Conservation (phyloP, 768 basidiomycete species). For the Phaeolepiota aurea region DNA sequence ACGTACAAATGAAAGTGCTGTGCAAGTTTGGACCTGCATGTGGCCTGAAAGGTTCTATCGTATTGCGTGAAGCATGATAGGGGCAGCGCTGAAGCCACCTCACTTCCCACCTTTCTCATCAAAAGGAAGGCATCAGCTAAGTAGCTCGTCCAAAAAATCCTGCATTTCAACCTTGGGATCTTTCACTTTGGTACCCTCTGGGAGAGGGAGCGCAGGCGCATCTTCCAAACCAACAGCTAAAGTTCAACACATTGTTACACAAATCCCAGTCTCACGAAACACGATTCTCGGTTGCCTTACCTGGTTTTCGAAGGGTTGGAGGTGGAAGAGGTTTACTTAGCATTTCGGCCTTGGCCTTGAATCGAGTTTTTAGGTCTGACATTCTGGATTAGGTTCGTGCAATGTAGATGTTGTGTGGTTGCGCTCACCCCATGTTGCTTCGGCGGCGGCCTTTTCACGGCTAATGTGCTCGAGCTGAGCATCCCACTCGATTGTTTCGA, state of each 20-base stretch:
- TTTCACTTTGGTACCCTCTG: conserved; percentile 19
- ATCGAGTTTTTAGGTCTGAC: conserved; percentile 51
- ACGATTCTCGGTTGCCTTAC: conserved; percentile 21
- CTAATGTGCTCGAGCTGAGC: conserved; percentile 53
- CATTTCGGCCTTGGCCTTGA: conserved; percentile 46
- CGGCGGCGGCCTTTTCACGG: conserved; percentile 64
- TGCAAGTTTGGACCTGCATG: no score
- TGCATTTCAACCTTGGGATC: conserved; percentile 55
- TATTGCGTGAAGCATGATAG: no score
- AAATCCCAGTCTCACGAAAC: no score
- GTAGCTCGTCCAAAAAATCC: conserved; percentile 62
- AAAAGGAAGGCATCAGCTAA: neutral
- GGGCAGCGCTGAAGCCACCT: no score
- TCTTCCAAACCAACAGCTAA: no score
- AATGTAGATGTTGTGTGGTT: neutral
- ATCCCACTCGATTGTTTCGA: conserved; percentile 63
- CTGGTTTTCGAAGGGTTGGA: conserved; percentile 22
- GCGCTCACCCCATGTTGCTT: conserved; percentile 64
- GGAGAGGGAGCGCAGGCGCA: conserved; percentile 46
- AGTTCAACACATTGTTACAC: no score
- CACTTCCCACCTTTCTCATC: no score
- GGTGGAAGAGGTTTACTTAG: conserved; percentile 30
- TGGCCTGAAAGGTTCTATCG: no score
- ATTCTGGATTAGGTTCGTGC: neutral
- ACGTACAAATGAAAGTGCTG: no score